Conservation (phyloP, 305 asterid genomes). For the Stenogyne calaminthoides region DNA sequence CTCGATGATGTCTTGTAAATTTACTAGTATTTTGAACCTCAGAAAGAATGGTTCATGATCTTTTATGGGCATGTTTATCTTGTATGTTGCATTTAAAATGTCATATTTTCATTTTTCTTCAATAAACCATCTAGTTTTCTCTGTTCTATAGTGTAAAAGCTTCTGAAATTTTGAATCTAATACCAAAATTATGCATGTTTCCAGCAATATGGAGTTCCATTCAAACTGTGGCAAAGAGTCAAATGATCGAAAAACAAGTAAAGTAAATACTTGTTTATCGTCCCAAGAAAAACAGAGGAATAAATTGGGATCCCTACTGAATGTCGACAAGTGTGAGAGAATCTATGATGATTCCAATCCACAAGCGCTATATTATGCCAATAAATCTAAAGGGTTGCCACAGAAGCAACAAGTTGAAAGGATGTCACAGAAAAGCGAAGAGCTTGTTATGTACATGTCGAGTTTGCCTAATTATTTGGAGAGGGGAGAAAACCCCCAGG, state of each 20-base stretch:
- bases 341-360: conserved; percentile 38
- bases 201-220: conserved; percentile 40
- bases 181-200: conserved; percentile 14
- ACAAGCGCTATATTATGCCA: conserved; percentile 33
- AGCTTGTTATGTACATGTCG: conserved; percentile 79
- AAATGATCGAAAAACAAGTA: conserved; percentile 26
- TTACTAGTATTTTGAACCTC: not conserved
- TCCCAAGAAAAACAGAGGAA: conserved; percentile 35
- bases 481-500: conserved; percentile 52
- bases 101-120: not conserved
- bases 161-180: conserved; percentile 24
- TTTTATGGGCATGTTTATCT: not conserved
- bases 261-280: conserved; percentile 20
- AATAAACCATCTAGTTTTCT: not conserved
- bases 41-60: not conserved
- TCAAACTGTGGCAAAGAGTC: conserved; percentile 28
- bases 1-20: not conserved
- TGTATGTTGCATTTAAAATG: not conserved
- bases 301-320: conserved; percentile 60
- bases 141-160: not conserved
- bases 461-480: conserved; percentile 69
- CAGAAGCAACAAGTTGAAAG: conserved; percentile 38
- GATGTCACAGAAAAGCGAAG: conserved; percentile 46
- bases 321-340: conserved; percentile 37
- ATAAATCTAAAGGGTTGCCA: conserved; percentile 36